Evolutionary conservation across 2,329 filamentous ascomycete species (phyloP), one percentile per base, ranked within the genome.

Genomic region (Truncatella angustata): DNA sequence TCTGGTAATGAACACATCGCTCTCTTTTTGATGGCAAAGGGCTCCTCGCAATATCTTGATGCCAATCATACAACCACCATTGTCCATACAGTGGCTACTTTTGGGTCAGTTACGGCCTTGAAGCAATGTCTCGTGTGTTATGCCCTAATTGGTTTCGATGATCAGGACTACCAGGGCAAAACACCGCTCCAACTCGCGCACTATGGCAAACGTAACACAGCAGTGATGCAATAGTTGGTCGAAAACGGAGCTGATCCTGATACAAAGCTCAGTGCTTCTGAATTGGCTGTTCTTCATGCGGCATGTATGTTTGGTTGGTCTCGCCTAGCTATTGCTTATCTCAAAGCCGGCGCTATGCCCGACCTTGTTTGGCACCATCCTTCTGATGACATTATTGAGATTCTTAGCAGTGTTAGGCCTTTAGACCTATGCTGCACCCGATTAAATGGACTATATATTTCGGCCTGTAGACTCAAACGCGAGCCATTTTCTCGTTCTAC

Each of bases 341-440:
- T 46, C 9, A n/a, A 20, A n/a, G 43, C 43, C 10, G 43, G 26
- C 14, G 43, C 43, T 23, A 9, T 16, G 9, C 34, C 26, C 16
- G n/a, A 46, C 28, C 11, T n/a, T 11, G n/a, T 16, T 12, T 46
- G 26, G 43, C 9, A 16, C 2, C 12, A 12, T n/a, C 4, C 14
- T 16, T 20, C 28, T 16, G 24, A 46, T 16, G 26, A 11, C 2
- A 7, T n/a, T 39, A 11, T 16, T 20, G 36, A n/a, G n/a, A n/a
- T n/a, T n/a, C n/a, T n/a, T n/a, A n/a, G n/a, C n/a, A n/a, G n/a
- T n/a, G 20, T 34, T 14, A 32, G 24, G 34, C 43, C 43, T 7
- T 46, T 46, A 16, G 43, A 46, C 10, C 43, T 28, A 7, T 46
- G 43, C 23, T 46, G 43, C 28, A 46, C 36, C 6, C 36, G 36